Evolutionary conservation across 2,329 filamentous ascomycete genomes (phyloP).

Genomic region (Botryotinia narcissicola): DNA sequence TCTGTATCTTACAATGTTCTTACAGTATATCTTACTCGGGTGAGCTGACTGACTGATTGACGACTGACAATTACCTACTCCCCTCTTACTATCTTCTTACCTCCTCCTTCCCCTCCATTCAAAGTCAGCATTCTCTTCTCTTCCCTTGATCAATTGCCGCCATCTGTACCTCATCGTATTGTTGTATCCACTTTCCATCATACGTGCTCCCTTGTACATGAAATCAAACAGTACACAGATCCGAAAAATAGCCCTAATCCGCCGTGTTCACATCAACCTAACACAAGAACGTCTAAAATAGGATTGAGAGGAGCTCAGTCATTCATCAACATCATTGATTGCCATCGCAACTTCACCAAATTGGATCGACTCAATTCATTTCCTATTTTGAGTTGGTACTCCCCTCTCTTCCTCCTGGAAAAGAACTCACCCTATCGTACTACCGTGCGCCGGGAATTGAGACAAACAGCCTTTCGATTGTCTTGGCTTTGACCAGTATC

Average conservation of each 20-base stretch:
- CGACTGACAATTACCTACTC: neutral
- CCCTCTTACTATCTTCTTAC: neutral
- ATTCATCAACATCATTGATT: neutral
- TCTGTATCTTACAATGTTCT: neutral
- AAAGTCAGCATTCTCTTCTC: neutral
- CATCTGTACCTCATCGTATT: neutral
- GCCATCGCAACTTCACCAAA: neutral
- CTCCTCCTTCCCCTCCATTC: neutral
- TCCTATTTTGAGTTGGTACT: slow-evolving; percentile 14
- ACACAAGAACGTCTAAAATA: slow-evolving; percentile 1
- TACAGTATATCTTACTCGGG: neutral
- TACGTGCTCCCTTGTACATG: slow-evolving; percentile 2
- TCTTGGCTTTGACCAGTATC: slow-evolving; percentile 12
- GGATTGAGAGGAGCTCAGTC: neutral
- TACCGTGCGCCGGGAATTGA: slow-evolving; percentile 15
- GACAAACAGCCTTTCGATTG: neutral
- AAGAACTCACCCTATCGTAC: slow-evolving; percentile 4
- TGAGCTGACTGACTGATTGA: slow-evolving; percentile 3
- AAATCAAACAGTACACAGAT: slow-evolving; percentile 7
- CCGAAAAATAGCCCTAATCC: slow-evolving; percentile 10
- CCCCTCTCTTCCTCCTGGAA: neutral
- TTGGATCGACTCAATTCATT: neutral
- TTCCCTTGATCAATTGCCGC: slow-evolving; percentile 1
- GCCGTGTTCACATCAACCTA: neutral
- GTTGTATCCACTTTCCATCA: slow-evolving; percentile 5